These are phyloP conservation scores for Daedaleopsis sinensis DNA, from an alignment of 768 basidiomycete species.

Conservation along the genomic window DNA sequence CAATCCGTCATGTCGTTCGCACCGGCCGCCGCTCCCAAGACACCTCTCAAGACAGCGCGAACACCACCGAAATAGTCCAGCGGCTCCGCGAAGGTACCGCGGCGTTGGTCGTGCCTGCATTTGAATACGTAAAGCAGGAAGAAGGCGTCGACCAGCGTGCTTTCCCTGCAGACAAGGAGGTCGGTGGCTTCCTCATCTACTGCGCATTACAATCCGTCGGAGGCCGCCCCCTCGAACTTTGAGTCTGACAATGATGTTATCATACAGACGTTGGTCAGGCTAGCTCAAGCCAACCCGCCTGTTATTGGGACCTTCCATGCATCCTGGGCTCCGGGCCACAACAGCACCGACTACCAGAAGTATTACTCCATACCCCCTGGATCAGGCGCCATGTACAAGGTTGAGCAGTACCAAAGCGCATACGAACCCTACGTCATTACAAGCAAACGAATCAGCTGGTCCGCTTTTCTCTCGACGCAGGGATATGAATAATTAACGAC, in stretches of 20 bases:
- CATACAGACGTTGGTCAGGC: slow-evolving; percentile 53
- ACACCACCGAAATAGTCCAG: slow-evolving; percentile 29
- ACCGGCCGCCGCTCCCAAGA: slow-evolving; percentile 2
- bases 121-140: slow-evolving; percentile 71
- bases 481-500: background rate
- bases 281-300: slow-evolving; percentile 51
- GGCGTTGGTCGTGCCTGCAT: slow-evolving; percentile 84
- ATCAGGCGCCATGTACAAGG: slow-evolving; percentile 73
- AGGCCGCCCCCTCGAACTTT: background rate
- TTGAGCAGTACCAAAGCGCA: slow-evolving; percentile 75
- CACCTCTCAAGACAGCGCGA: background rate
- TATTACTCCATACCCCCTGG: slow-evolving; percentile 56
- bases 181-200: slow-evolving; percentile 31
- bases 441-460: slow-evolving; percentile 77
- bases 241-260: background rate
- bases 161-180: slow-evolving; percentile 75
- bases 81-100: slow-evolving; percentile 60
- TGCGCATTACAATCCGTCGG: background rate
- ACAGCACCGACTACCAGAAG: slow-evolving; percentile 74
- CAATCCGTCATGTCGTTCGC: slow-evolving; percentile 10
- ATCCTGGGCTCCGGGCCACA: slow-evolving; percentile 78
- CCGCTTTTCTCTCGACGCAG: slow-evolving; percentile 17
- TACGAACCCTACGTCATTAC: slow-evolving; percentile 92
- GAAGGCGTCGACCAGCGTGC: slow-evolving; percentile 59
- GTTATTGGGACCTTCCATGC: slow-evolving; percentile 77